Conservation (phyloP, 768 basidiomycete species). For the Suillus paluster region DNA sequence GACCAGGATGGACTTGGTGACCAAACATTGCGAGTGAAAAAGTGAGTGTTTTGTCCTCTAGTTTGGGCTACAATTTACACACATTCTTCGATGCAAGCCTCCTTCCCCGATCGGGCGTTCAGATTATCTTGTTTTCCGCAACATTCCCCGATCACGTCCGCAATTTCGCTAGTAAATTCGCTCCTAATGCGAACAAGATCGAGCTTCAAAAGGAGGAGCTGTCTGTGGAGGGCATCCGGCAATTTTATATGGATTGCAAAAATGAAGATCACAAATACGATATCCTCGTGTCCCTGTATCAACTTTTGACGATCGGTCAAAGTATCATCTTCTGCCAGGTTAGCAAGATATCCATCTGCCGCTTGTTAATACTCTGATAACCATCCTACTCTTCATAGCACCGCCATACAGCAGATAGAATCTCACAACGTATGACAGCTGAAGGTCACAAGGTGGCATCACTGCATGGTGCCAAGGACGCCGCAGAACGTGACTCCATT, state of each 20-base stretch:
- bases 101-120: slow-evolving; percentile 61
- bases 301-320: slow-evolving; percentile 92
- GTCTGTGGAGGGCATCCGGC: slow-evolving; percentile 90
- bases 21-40: slow-evolving; percentile 91
- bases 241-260: slow-evolving; percentile 97
- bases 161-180: slow-evolving; percentile 89
- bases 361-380: slow-evolving; percentile 6
- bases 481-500: slow-evolving; percentile 84
- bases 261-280: slow-evolving; percentile 95
- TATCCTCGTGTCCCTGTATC: slow-evolving; percentile 88
- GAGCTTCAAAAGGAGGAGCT: slow-evolving; percentile 93
- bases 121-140: slow-evolving; percentile 97
- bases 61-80: slow-evolving; percentile 17
- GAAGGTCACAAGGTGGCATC: slow-evolving; percentile 98
- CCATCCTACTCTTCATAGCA: slow-evolving; percentile 49
- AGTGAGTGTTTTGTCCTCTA: slow-evolving; percentile 52
- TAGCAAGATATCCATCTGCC: slow-evolving; percentile 24
- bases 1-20: slow-evolving; percentile 94
- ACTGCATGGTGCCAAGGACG: slow-evolving; percentile 93
- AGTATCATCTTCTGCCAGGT: slow-evolving; percentile 99
- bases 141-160: slow-evolving; percentile 97
- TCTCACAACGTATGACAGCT: slow-evolving; percentile 85
- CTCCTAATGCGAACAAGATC: slow-evolving; percentile 95
- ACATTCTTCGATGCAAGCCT: slow-evolving; percentile 43
- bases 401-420: slow-evolving; percentile 90